Percentiles rank a stretch among this genome's conserved stretches.
These are phyloP conservation scores for Annona squamosa DNA, from an alignment of 164 flowering plant genomes.

Conservation along the genomic window DNA sequence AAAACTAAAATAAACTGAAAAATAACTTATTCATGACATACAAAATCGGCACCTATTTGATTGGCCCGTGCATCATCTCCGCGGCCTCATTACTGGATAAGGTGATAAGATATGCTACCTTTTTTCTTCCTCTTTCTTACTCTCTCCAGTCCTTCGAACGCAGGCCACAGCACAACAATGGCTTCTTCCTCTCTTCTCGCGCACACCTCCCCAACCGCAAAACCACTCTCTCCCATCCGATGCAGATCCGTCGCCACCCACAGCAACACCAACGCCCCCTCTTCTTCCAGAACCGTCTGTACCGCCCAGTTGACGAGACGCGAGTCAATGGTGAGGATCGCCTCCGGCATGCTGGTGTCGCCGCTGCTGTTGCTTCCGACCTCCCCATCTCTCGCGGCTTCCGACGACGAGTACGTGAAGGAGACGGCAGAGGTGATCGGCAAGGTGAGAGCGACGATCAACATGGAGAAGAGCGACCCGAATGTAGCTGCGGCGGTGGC, in stretches of 20 bases:
- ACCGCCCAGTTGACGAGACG: slow-evolving; percentile 28
- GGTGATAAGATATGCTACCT: too few relatives aligned
- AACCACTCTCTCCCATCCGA: slow-evolving; percentile 21
- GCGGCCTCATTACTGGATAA: too few relatives aligned
- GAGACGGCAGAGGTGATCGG: slow-evolving; percentile 73
- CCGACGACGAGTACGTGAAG: slow-evolving; percentile 74
- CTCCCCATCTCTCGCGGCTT: slow-evolving; percentile 39
- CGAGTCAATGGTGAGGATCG: slow-evolving; percentile 19
- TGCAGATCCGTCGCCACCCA: slow-evolving; percentile 27
- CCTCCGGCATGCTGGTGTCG: slow-evolving; percentile 7
- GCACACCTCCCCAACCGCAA: slow-evolving; percentile 46
- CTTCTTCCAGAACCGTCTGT: slow-evolving; percentile 10
- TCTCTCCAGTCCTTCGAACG: too few relatives aligned
- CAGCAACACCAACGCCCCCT: slow-evolving; percentile 9
- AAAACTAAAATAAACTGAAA: too few relatives aligned
- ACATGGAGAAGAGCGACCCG: slow-evolving; percentile 64
- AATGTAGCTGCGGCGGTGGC: slow-evolving; percentile 65
- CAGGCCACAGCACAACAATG: slow-evolving; percentile 17
- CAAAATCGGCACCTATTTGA: too few relatives aligned
- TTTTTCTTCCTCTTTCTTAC: too few relatives aligned
- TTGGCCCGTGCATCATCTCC: too few relatives aligned
- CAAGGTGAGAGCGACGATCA: slow-evolving; percentile 65
- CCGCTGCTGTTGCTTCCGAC: slow-evolving; percentile 15
- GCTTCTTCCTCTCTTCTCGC: slow-evolving; percentile 61
- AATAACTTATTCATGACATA: too few relatives aligned